These are phyloP conservation scores for Colletotrichum sp. DNA, from an alignment of 2,329 filamentous ascomycete genomes.

Conservation along the genomic window DNA sequence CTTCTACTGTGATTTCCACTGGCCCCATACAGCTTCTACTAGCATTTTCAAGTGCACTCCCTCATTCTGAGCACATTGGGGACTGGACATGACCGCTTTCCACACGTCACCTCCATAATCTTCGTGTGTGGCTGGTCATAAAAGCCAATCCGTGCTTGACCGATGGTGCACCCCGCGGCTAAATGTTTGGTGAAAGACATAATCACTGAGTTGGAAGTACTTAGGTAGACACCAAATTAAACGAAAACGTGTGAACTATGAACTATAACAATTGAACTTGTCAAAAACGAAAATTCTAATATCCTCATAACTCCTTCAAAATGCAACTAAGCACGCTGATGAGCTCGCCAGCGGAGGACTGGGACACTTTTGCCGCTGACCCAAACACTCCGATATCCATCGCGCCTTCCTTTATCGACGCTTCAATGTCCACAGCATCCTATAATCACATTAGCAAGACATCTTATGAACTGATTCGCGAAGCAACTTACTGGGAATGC, in stretches of 20 bases:
- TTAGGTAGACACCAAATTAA: not conserved
- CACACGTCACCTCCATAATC: too few species aligned
- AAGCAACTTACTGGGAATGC: conserved; percentile 33
- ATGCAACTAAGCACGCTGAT: not conserved
- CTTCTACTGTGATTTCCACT: too few species aligned
- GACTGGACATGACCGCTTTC: too few species aligned
- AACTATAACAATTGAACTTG: not conserved
- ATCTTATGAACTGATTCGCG: not conserved
- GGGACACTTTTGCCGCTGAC: conserved; percentile 2
- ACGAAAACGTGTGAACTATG: not conserved
- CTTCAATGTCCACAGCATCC: conserved; percentile 47
- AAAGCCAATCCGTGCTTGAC: too few species aligned
- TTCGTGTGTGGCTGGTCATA: too few species aligned
- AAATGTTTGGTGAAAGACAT: not conserved
- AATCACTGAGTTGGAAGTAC: not conserved
- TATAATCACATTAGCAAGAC: conserved; percentile 21
- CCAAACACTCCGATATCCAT: conserved; percentile 49
- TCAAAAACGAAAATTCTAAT: not conserved
- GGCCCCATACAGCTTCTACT: too few species aligned
- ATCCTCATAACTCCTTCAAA: not conserved
- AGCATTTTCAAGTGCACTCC: too few species aligned
- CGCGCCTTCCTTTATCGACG: conserved; percentile 31
- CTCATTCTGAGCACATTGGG: too few species aligned
- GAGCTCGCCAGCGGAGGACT: not conserved
- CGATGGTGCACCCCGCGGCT: too few species aligned